phyloP scores from a whole-genome alignment of 1,284 basidiomycete species.

The Puccinia triticina region DNA sequence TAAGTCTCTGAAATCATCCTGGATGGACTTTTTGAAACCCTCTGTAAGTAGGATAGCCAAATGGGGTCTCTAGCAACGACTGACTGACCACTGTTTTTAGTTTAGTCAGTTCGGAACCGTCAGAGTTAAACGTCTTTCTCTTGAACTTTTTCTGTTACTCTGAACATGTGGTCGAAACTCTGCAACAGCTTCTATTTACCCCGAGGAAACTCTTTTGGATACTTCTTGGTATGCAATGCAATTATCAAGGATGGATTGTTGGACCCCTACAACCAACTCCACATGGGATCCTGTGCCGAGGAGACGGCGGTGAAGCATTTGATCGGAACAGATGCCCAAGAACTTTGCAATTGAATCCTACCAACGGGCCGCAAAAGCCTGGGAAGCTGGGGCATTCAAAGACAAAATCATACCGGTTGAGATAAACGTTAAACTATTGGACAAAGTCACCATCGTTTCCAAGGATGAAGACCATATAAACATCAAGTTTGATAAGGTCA shows the following conservation, averaged over 20 bases:
- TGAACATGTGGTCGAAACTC: not conserved
- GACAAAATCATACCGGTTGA: conserved; percentile 90
- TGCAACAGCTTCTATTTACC: conserved; percentile 80
- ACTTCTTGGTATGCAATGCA: conserved; percentile 82
- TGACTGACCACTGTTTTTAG: too few species aligned
- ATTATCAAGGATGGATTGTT: conserved; percentile 90
- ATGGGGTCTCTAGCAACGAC: too few species aligned
- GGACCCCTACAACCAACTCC: conserved; percentile 92
- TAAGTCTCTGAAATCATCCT: too few species aligned
- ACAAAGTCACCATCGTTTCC: conserved; percentile 74
- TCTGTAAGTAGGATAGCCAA: too few species aligned
- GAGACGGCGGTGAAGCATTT: conserved; percentile 61
- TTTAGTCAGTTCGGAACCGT: too few species aligned
- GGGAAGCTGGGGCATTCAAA: conserved; percentile 80
- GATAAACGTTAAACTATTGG: conserved; percentile 85
- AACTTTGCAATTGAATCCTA: conserved; percentile 89
- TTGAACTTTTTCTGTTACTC: conserved; percentile 52
- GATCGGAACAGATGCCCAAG: conserved; percentile 61
- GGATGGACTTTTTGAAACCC: too few species aligned
- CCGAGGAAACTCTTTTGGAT: conserved; percentile 83
- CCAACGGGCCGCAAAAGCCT: conserved; percentile 85
- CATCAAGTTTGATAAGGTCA: conserved; percentile 62
- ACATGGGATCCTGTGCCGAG: conserved; percentile 78
- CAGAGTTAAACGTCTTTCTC: conserved; percentile 38
- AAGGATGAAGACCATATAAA: conserved; percentile 96